These are phyloP conservation scores for Paramecium octaurelia DNA, from an alignment of 73 alveolate species.

Conservation along the genomic window DNA sequence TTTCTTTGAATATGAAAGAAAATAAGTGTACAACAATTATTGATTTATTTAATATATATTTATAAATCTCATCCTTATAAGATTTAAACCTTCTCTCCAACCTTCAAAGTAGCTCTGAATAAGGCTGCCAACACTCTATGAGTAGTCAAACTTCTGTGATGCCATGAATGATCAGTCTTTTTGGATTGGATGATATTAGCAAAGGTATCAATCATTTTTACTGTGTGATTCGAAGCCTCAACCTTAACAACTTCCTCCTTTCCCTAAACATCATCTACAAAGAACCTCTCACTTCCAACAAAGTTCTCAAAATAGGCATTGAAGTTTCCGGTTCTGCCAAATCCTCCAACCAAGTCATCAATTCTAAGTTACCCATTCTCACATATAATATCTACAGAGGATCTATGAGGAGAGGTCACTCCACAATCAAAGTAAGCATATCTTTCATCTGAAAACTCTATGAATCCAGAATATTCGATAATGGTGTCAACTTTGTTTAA, in stretches of 20 bases:
- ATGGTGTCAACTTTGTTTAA: constrained; percentile 71
- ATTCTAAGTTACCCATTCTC: constrained; percentile 64
- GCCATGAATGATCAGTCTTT: constrained; percentile 59
- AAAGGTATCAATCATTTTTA: constrained; percentile 57
- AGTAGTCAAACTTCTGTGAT: constrained; percentile 25
- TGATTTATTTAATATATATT: not conserved
- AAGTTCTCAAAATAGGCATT: constrained; percentile 66
- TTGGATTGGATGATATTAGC: constrained; percentile 43
- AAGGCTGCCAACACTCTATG: constrained; percentile 64
- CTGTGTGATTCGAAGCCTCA: constrained; percentile 66
- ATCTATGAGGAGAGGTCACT: constrained; percentile 65
- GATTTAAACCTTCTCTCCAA: not conserved
- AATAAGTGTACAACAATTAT: not conserved
- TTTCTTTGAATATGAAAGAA: constrained; percentile 31
- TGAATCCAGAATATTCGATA: constrained; percentile 62
- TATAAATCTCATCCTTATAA: not conserved
- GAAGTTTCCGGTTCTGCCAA: constrained; percentile 68
- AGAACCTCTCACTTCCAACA: constrained; percentile 65
- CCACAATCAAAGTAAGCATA: constrained; percentile 70
- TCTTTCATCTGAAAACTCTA: constrained; percentile 66
- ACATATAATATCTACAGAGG: constrained; percentile 58
- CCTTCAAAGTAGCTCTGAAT: not conserved
- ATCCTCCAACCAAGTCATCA: constrained; percentile 72
- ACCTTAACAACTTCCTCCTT: constrained; percentile 60
- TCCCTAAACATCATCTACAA: constrained; percentile 66